phyloP scores from a whole-genome alignment of 2,329 filamentous ascomycete genomes.

The Intubia oerlemansii region DNA sequence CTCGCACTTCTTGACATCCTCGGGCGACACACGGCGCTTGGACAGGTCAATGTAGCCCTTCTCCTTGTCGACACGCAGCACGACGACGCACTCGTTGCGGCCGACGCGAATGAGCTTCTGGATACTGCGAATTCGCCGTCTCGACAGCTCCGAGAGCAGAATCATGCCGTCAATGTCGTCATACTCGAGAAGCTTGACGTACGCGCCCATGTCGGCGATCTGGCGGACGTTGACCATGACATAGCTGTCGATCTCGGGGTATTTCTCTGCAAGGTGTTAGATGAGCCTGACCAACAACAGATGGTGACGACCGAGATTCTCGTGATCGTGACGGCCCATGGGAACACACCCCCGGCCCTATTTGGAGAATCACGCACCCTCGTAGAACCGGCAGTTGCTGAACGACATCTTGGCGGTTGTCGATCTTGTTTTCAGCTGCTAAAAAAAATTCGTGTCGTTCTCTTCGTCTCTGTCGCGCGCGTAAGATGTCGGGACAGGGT shows the following conservation, averaged over 20 bases:
- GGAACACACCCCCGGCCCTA: background rate
- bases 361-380: conserved; percentile 9
- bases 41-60: conserved; percentile 97
- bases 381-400: conserved; percentile 18
- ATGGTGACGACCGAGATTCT: no score
- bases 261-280: conserved; percentile 33
- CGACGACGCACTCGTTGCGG: conserved; percentile 94
- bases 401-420: conserved; percentile 16
- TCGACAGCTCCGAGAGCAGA: conserved; percentile 85
- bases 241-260: conserved; percentile 95
- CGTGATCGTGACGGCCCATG: no score
- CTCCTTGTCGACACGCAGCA: conserved; percentile 97
- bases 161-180: conserved; percentile 99
- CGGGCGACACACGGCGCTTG: conserved; percentile 90
- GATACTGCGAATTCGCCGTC: conserved; percentile 94
- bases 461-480: background rate
- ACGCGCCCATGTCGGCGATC: conserved; percentile 99
- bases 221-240: conserved; percentile 93
- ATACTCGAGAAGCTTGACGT: conserved; percentile 98
- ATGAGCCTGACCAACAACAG: no score
- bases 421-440: no score
- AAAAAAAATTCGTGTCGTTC: background rate
- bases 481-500: conserved; percentile 1
- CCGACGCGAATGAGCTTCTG: conserved; percentile 98
- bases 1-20: conserved; percentile 96